These are phyloP conservation scores for Quillaja saponaria DNA, from an alignment of 306 rosid genomes.

Conservation along the genomic window DNA sequence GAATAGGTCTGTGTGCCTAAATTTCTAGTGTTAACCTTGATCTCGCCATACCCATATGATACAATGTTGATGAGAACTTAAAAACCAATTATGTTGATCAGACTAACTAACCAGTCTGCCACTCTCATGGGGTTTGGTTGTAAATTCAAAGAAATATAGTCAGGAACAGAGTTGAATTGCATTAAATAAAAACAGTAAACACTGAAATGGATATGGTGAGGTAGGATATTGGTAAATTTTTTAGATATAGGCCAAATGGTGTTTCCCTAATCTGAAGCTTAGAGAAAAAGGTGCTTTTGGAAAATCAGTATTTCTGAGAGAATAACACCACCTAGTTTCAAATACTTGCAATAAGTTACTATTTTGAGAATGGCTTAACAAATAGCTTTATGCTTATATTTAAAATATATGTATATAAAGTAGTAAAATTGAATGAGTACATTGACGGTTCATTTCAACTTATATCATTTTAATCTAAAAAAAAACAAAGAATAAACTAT, in stretches of 20 bases:
- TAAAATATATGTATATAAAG: no score
- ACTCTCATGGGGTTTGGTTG: not conserved
- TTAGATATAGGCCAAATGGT: not conserved
- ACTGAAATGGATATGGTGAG: not conserved
- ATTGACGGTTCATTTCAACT: no score
- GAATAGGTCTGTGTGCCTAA: not conserved
- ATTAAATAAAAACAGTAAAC: not conserved
- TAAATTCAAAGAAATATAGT: conserved; percentile 3
- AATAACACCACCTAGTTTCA: not conserved
- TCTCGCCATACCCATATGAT: not conserved
- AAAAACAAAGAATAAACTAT: no score
- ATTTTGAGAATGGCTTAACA: no score
- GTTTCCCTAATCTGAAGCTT: conserved; percentile 9
- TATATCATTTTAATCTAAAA: no score
- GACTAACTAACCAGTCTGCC: no score
- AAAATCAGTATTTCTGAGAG: conserved; percentile 7
- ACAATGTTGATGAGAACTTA: conserved; percentile 12
- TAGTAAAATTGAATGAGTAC: no score
- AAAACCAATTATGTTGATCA: conserved; percentile 7
- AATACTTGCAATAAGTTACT: no score
- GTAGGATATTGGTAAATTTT: not conserved
- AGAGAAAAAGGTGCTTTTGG: conserved; percentile 8
- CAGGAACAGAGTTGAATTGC: not conserved
- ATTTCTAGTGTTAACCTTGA: conserved; percentile 1
- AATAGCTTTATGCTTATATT: no score